These are phyloP conservation scores for Austroboletus niveus DNA, from an alignment of 1,284 basidiomycete species.

Conservation along the genomic window DNA sequence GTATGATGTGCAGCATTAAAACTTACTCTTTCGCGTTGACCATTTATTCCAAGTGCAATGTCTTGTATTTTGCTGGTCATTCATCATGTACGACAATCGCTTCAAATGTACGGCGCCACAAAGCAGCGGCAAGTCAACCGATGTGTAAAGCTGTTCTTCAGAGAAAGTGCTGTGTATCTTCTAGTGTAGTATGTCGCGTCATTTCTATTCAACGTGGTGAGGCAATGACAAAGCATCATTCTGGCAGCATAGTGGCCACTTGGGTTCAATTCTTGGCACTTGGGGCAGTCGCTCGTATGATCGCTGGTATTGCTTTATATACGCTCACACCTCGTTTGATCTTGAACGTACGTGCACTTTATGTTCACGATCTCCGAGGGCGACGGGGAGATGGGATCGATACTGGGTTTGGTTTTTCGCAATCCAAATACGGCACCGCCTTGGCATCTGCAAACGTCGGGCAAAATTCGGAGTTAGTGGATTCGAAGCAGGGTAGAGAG, in stretches of 20 bases:
- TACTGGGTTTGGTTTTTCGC: background rate
- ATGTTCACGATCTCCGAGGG: background rate
- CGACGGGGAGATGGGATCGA: background rate
- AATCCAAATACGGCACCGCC: background rate
- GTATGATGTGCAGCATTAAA: too few species aligned
- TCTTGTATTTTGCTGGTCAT: background rate
- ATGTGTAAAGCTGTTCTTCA: background rate
- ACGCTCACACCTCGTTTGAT: background rate
- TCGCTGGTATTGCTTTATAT: too few species aligned
- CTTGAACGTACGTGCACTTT: background rate
- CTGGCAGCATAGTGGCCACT: too few species aligned
- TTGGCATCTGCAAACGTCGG: background rate
- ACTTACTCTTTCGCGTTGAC: too few species aligned
- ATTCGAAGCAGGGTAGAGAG: too few species aligned
- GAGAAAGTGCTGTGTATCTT: background rate
- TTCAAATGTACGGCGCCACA: constrained; percentile 3
- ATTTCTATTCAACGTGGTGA: too few species aligned
- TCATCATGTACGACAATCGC: constrained; percentile 2
- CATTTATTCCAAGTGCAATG: background rate
- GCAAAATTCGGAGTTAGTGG: background rate
- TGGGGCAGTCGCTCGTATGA: too few species aligned
- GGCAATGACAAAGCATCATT: too few species aligned
- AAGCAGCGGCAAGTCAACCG: constrained; percentile 1
- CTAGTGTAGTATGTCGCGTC: background rate
- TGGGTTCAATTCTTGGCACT: too few species aligned